Base-by-base conservation (phyloP, 73 alveolate species). In the Symbiodinium natans region DNA sequence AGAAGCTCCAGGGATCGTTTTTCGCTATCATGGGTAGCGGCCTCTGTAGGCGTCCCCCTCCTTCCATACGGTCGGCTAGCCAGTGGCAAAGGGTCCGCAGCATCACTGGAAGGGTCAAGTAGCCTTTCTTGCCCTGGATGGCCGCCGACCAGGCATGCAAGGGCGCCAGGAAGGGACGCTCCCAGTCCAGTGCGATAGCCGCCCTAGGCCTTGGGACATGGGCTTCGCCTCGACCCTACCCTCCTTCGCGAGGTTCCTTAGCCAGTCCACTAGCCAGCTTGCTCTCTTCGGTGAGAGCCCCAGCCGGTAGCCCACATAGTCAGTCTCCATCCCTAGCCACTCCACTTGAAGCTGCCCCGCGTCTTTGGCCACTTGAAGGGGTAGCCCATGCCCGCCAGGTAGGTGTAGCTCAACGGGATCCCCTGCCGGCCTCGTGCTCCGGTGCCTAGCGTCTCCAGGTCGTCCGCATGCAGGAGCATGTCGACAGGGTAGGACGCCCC, bases 321-420 rank as follows among this genome's bases (percentile, higher is more conserved):
- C 42, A 0, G 4, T 33, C 3, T 10, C 15, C 34, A 75, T 10
- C 29, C 52, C 86, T 3, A 75, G 36, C 86, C 52, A 75, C 27
- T n/a, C 86, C 29, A 41, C 25, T 2, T 3, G 7, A 75, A 3
- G 6, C 48, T 43, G 0, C 86, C 86, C 52, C 86, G 23, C 86
- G 36, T 38, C 86, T 75, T 75, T 25, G 41, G 6, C 86, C 86
- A 75, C 86, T 75, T 75, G 46, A 75, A 75, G 3, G 86, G 86
- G 10, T 19, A 29, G 52, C 86, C 86, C 7, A 75, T 23, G 29
- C 29, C 86, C 34, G 63, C 59, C 63, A 82, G 39, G 59, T 10
- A 2, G 40, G 39, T 3, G 63, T 36, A 82, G 39, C 36, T n/a
- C 4, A 82, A 17, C 19, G 31, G 40, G 0, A 36, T 27, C n/a